Evolutionary conservation across 495 filamentous ascomycete genomes (phyloP).

Genomic region (Talaromyces trachyspermus): DNA sequence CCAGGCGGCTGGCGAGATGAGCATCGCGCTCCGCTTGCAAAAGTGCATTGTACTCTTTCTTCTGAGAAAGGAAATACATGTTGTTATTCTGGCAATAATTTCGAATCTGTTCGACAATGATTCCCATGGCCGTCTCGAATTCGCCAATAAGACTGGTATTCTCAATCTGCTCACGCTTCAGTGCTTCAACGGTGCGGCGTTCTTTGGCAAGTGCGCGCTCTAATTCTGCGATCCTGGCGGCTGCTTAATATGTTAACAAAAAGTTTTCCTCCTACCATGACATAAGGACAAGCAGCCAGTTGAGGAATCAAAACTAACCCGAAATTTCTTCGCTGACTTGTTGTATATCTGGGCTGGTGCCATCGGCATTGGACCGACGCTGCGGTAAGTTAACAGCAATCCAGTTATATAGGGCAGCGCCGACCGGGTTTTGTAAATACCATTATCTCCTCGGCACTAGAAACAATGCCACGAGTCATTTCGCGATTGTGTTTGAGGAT

Average conservation of each 20-base stretch:
- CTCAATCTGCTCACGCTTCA: conserved; percentile 42
- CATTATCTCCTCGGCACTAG: conserved; percentile 56
- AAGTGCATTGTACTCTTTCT: conserved; percentile 53
- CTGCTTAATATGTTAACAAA: conserved; percentile 18
- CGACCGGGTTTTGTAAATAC: too few relatives aligned
- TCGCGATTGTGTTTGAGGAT: conserved; percentile 71
- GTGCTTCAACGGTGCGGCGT: conserved; percentile 36
- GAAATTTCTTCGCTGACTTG: conserved; percentile 43
- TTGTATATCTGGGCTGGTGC: conserved; percentile 32
- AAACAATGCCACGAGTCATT: conserved; percentile 65
- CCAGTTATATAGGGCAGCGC: too few relatives aligned
- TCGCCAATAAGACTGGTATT: conserved; percentile 49
- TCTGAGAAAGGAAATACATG: conserved; percentile 47
- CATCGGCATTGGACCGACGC: conserved; percentile 39
- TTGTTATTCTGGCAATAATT: conserved; percentile 57
- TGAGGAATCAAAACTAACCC: too few relatives aligned
- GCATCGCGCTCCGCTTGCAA: conserved; percentile 51
- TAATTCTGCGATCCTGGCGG: conserved; percentile 43
- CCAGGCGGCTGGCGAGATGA: conserved; percentile 50
- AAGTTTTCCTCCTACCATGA: too few relatives aligned
- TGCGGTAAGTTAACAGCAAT: conserved; percentile 2
- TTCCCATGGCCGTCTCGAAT: conserved; percentile 48
- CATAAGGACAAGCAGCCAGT: too few relatives aligned
- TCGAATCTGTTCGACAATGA: conserved; percentile 54
- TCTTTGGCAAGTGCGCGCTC: conserved; percentile 45